Evolutionary conservation across 768 basidiomycete genomes (phyloP).

Genomic region (Chalciporus pseudorubinellus): DNA sequence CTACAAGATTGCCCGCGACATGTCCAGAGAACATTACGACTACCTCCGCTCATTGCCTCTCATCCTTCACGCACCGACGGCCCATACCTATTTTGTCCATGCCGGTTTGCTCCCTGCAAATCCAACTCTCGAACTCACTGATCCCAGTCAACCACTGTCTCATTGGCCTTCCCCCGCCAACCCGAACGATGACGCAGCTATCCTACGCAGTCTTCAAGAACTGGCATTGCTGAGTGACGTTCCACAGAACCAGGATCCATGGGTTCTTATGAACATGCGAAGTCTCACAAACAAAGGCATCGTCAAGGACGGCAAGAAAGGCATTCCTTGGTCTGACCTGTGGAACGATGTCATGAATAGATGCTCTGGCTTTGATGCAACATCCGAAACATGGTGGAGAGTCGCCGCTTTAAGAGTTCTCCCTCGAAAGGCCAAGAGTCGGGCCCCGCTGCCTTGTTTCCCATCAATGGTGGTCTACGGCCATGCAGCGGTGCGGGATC

Average conservation of each 20-base stretch:
- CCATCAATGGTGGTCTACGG: conserved; percentile 85
- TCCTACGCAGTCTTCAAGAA: conserved; percentile 63
- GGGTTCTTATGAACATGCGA: conserved; percentile 51
- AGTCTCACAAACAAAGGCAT: conserved; percentile 40
- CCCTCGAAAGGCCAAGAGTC: conserved; percentile 17
- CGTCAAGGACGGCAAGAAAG: conserved; percentile 35
- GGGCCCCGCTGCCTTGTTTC: conserved; percentile 52
- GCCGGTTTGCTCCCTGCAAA: conserved; percentile 79
- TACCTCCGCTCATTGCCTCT: conserved; percentile 79
- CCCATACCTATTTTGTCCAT: conserved; percentile 78
- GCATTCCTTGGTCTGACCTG: conserved; percentile 70
- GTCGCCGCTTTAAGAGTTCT: conserved; percentile 8
- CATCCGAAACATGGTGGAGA: conserved; percentile 10
- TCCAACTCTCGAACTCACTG: conserved; percentile 48
- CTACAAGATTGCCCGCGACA: conserved; percentile 67
- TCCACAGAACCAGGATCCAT: conserved; percentile 76
- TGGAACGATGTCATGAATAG: conserved; percentile 68
- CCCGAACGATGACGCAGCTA: conserved; percentile 13
- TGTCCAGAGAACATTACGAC: conserved; percentile 60
- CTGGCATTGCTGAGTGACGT: conserved; percentile 60
- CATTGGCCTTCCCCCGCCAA: conserved; percentile 45
- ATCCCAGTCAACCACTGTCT: conserved; percentile 69
- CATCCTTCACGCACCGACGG: conserved; percentile 67
- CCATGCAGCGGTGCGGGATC: conserved; percentile 74
- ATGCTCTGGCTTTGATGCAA: conserved; percentile 49